phyloP scores from a whole-genome alignment of 192 early-diverging fungal genomes.

The Podila clonocystis region DNA sequence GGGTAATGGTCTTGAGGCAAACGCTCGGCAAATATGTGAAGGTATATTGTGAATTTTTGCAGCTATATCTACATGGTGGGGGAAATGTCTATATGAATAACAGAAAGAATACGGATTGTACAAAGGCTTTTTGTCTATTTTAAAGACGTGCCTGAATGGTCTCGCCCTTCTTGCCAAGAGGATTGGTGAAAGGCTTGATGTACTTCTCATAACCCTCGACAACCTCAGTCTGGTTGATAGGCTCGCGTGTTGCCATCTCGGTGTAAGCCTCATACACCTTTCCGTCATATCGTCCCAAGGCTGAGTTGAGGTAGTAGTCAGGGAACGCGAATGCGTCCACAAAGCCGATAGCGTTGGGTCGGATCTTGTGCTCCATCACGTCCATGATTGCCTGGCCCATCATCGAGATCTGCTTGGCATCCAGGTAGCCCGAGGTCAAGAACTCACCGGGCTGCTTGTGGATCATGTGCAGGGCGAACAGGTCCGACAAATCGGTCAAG shows the following conservation, averaged over 20 bases:
- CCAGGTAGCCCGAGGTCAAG: slow-evolving; percentile 65
- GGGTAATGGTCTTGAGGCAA: no score
- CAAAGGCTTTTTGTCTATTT: background rate
- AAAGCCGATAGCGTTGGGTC: slow-evolving; percentile 80
- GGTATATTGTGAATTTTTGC: no score
- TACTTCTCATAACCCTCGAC: slow-evolving; percentile 65
- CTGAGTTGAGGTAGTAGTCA: slow-evolving; percentile 81
- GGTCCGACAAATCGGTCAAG: slow-evolving; percentile 53
- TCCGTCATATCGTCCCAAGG: slow-evolving; percentile 80
- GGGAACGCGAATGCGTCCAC: slow-evolving; percentile 84
- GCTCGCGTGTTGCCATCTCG: slow-evolving; percentile 78
- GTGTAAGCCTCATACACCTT: slow-evolving; percentile 83
- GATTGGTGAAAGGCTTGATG: slow-evolving; percentile 53
- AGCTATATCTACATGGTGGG: no score
- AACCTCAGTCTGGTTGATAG: slow-evolving; percentile 75
- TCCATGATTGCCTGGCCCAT: slow-evolving; percentile 62
- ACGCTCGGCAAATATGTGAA: no score
- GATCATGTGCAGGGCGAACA: slow-evolving; percentile 73
- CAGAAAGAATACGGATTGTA: background rate
- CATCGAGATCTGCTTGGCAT: slow-evolving; percentile 56
- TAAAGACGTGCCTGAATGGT: slow-evolving; percentile 45
- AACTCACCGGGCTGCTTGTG: slow-evolving; percentile 76
- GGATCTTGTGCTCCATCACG: slow-evolving; percentile 66
- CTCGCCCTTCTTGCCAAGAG: slow-evolving; percentile 29
- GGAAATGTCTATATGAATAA: no score